phyloP scores from a whole-genome alignment of 192 early-diverging fungal genomes.

The Mortierella claussenii region DNA sequence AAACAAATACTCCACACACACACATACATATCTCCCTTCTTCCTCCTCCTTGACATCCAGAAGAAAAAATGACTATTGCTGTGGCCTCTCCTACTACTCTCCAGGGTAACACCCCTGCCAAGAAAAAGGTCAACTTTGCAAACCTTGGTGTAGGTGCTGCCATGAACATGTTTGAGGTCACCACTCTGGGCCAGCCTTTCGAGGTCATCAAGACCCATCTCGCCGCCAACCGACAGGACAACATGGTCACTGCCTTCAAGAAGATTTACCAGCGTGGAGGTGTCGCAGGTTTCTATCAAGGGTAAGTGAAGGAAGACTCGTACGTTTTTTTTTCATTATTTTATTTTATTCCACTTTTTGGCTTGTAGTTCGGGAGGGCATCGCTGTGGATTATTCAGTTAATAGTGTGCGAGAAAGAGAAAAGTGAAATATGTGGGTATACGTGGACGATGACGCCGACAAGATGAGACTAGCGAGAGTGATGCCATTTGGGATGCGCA shows the following conservation, averaged over 20 bases:
- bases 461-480: background rate
- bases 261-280: conserved; percentile 89
- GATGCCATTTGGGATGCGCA: background rate
- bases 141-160: conserved; percentile 92
- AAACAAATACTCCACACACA: too few relatives aligned
- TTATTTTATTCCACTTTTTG: background rate
- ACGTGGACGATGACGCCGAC: background rate
- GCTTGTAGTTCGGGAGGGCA: background rate
- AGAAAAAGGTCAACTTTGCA: conserved; percentile 87
- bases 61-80: conserved; percentile 12
- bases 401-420: too few relatives aligned
- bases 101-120: conserved; percentile 45
- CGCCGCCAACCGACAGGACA: conserved; percentile 91
- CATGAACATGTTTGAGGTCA: conserved; percentile 91
- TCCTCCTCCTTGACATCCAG: background rate
- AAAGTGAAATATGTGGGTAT: background rate
- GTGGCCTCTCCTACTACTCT: conserved; percentile 17
- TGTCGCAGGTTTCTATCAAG: conserved; percentile 94
- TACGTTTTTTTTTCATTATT: background rate
- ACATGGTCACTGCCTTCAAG: conserved; percentile 73
- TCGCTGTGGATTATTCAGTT: too few relatives aligned
- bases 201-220: conserved; percentile 97
- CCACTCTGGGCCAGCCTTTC: conserved; percentile 94
- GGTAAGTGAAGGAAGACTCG: too few relatives aligned
- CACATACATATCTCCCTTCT: background rate